Evolutionary conservation across 1,284 basidiomycete species (phyloP), one percentile per base, ranked within the genome.

Genomic region (Meripilus lineatus): DNA sequence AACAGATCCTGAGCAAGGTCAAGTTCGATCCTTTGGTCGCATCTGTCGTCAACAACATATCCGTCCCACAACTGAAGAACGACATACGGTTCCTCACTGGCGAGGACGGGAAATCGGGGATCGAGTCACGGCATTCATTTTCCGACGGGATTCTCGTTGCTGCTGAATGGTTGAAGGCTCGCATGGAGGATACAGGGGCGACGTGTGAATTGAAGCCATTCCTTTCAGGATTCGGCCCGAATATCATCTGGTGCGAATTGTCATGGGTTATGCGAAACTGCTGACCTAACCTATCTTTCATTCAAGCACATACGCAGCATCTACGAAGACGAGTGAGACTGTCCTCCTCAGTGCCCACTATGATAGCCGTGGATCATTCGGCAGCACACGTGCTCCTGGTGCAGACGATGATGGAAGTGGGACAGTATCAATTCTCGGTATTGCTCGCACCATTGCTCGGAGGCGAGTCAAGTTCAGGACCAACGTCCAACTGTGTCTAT

Each of bases 341-440:
- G 77, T 88, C 21, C 70, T 93, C 38, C 67, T 93, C 39, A 84
- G 84, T 45, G 88, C 80, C 2, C 90, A 93, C 63, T 92, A 91
- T 59, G 90, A 93, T 59, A 88, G 84, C 39, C 81, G 91, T 25
- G 91, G 91, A 10, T 84, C 84, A 2, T 93, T 91, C 61, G 91
- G 91, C 10, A 79, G 67, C 47, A 72, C 72, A 6, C 75, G 83
- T 20, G 87, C 86, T 4, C 88, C 88, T 1, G 80, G 79, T 4
- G 78, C 75, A 14, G 80, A 93, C 55, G 90, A 93, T 55, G 89
- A 93, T 58, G 89, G 85, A 13, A 85, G 82, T 2, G 87, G 87
- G n/a, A 80, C 79, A 3, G 76, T 75, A 5, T 81, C 85, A 8
- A 60, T 93, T 18, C 69, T 93, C n/a, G 75, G 76, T 6, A 86